Conservation (phyloP, 352 stramenopile genomes). For the Phytopythium chamaehyphon region DNA sequence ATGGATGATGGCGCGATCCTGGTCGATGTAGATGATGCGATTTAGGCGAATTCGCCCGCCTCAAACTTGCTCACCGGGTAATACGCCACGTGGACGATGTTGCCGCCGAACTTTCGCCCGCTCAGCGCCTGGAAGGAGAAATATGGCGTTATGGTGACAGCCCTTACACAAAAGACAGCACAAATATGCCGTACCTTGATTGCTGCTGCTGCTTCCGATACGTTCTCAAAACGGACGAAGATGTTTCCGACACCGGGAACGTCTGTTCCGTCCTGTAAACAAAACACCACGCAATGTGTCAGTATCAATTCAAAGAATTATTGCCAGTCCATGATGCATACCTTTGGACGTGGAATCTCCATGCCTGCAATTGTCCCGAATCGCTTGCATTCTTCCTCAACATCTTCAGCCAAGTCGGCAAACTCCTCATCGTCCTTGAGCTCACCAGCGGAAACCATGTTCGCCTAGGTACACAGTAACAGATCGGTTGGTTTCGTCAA, state of each 20-base stretch:
- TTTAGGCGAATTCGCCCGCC: slow-evolving; percentile 55
- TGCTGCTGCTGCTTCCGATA: slow-evolving; percentile 50
- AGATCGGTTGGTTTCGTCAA: not conserved
- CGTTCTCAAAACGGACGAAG: slow-evolving; percentile 71
- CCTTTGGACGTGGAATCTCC: slow-evolving; percentile 81
- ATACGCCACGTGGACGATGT: slow-evolving; percentile 81
- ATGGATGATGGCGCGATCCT: not conserved
- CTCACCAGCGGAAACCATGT: slow-evolving; percentile 85
- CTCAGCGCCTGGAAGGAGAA: slow-evolving; percentile 53
- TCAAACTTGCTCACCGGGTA: slow-evolving; percentile 74
- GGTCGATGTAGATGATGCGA: not conserved
- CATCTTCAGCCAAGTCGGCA: slow-evolving; percentile 85
- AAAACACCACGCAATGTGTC: not conserved
- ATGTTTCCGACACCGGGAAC: slow-evolving; percentile 71
- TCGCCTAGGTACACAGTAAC: slow-evolving; percentile 32
- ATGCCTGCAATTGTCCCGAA: slow-evolving; percentile 67
- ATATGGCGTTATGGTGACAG: not conserved
- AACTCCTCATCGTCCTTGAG: slow-evolving; percentile 84
- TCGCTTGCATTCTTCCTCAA: slow-evolving; percentile 88
- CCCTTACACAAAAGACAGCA: not conserved
- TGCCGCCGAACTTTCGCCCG: slow-evolving; percentile 84
- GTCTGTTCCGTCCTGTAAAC: slow-evolving; percentile 45
- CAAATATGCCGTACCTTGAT: slow-evolving; percentile 58
- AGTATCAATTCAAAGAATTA: not conserved
- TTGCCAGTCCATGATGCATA: slow-evolving; percentile 13